Percentiles rank a stretch among this genome's conserved stretches.
phyloP scores from a whole-genome alignment of 2,329 filamentous ascomycete species.

The Fusarium sp. region DNA sequence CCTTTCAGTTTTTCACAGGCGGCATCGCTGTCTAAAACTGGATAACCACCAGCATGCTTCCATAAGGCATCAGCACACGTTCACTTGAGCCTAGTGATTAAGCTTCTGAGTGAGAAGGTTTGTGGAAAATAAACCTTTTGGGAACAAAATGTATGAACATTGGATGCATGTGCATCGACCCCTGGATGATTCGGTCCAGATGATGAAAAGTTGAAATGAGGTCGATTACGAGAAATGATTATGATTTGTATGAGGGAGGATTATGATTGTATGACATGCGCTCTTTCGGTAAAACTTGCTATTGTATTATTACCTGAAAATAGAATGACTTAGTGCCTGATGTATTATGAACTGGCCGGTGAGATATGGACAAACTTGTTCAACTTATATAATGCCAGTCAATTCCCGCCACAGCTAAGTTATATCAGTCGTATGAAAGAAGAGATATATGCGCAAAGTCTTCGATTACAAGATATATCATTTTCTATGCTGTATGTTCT shows the following conservation, averaged over 20 bases:
- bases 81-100: neutral
- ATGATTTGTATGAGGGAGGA: conserved; percentile 7
- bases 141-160: conserved; percentile 7
- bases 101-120: neutral
- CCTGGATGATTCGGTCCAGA: conserved; percentile 3
- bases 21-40: neutral
- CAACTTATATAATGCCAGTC: neutral
- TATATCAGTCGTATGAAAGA: neutral
- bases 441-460: neutral
- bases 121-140: neutral
- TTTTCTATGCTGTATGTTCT: conserved; percentile 13
- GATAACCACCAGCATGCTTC: neutral
- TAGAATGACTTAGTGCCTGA: conserved; percentile 1
- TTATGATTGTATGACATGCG: conserved; percentile 17
- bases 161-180: conserved; percentile 4
- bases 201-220: conserved; percentile 1
- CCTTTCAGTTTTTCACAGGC: neutral
- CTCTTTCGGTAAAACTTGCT: conserved; percentile 3
- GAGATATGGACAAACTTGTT: neutral
- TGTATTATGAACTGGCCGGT: neutral
- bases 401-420: neutral
- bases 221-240: conserved; percentile 4
- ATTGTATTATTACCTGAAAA: conserved; percentile 5
- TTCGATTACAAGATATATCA: neutral
- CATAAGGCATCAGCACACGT: neutral